A percentile compares a stretch with the other conserved stretches of the same genome.
phyloP scores from a whole-genome alignment of 2,329 filamentous ascomycete species.

The Geoglossum cookeanum region DNA sequence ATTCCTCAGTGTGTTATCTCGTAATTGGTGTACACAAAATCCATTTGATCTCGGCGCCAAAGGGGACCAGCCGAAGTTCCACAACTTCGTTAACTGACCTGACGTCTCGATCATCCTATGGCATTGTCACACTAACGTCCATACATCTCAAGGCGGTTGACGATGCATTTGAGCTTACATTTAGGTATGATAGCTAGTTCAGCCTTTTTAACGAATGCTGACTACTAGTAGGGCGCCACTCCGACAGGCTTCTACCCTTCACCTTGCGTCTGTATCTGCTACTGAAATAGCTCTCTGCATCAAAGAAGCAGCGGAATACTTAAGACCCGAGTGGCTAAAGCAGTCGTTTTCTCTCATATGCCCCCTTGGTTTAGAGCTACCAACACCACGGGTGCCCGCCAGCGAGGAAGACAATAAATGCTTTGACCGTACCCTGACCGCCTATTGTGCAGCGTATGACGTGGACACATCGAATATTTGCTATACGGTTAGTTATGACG shows the following conservation, averaged over 20 bases:
- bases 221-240: conserved; percentile 28
- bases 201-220: not conserved
- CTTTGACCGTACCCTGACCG: conserved; percentile 47
- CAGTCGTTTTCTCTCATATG: conserved; percentile 43
- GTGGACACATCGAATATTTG: conserved; percentile 47
- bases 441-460: conserved; percentile 50
- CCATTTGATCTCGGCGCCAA: conserved; percentile 46
- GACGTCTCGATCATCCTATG: conserved; percentile 35
- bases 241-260: conserved; percentile 33
- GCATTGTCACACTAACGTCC: conserved; percentile 41
- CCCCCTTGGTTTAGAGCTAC: conserved; percentile 34
- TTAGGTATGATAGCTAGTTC: conserved; percentile 25
- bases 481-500: conserved; percentile 39
- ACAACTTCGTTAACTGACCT: conserved; percentile 33
- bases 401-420: conserved; percentile 39
- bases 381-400: conserved; percentile 27
- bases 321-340: conserved; percentile 46
- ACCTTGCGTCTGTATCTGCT: conserved; percentile 44
- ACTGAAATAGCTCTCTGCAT: conserved; percentile 44
- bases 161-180: conserved; percentile 47
- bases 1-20: conserved; percentile 46
- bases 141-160: conserved; percentile 41
- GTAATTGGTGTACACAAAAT: conserved; percentile 50
- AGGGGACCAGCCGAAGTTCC: conserved; percentile 32
- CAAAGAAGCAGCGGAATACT: conserved; percentile 38